Percentiles rank a stretch among this genome's conserved stretches.
These are phyloP conservation scores for Verticillium isaacii DNA, from an alignment of 2,329 filamentous ascomycete species.

Conservation along the genomic window DNA sequence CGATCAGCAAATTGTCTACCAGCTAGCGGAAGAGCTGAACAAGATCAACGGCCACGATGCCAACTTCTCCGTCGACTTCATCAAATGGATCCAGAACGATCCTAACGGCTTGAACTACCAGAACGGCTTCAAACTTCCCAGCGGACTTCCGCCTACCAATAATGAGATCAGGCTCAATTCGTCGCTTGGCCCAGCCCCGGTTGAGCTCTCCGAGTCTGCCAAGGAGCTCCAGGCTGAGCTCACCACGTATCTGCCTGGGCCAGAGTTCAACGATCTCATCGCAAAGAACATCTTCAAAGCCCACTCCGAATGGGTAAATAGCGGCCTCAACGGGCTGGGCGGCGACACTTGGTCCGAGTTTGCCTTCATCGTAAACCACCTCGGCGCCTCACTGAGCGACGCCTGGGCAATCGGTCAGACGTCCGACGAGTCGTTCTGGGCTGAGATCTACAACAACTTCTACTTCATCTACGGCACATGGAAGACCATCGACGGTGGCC, in stretches of 20 bases:
- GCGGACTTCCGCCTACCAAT: constrained; percentile 47
- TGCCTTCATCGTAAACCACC: constrained; percentile 54
- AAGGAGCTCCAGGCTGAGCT: constrained; percentile 30
- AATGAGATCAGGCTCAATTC: constrained; percentile 41
- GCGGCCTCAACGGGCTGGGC: constrained; percentile 34
- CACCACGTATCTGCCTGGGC: constrained; percentile 25
- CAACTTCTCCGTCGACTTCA: constrained; percentile 52
- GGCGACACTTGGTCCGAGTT: constrained; percentile 63
- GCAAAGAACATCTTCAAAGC: constrained; percentile 39
- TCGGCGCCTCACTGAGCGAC: constrained; percentile 48
- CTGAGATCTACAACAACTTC: constrained; percentile 47
- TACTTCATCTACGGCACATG: constrained; percentile 58
- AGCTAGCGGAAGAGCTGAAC: constrained; percentile 57
- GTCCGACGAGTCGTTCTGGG: constrained; percentile 36
- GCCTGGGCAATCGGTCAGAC: constrained; percentile 37
- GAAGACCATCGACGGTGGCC: constrained; percentile 58
- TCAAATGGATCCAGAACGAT: constrained; percentile 55
- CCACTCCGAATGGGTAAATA: constrained; percentile 30
- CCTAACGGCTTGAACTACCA: constrained; percentile 49
- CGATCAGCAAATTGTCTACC: constrained; percentile 62
- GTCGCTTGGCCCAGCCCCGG: constrained; percentile 25
- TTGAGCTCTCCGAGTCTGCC: constrained; percentile 27
- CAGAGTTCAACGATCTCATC: constrained; percentile 29
- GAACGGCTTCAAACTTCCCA: constrained; percentile 39
- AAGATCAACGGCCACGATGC: constrained; percentile 47